Conservation (phyloP, 768 basidiomycete species). For the Hebeloma cylindrosporum region DNA sequence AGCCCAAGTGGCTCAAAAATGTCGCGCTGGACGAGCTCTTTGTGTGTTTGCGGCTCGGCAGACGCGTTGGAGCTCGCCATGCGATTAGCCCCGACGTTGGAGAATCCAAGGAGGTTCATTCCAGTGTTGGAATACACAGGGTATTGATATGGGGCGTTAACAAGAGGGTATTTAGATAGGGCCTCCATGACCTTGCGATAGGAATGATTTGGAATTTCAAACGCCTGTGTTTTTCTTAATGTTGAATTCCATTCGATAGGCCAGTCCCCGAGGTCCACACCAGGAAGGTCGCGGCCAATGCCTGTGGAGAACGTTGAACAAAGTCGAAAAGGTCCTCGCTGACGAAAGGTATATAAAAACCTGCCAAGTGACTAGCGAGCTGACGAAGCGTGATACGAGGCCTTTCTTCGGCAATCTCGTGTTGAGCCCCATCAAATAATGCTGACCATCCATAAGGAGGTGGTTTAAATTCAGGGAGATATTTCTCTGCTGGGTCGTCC, state of each 20-base stretch:
- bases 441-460: constrained; percentile 36
- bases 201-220: background rate
- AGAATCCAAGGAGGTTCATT: constrained; percentile 69
- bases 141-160: constrained; percentile 43
- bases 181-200: constrained; percentile 34
- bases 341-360: constrained; percentile 17
- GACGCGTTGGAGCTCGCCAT: constrained; percentile 29
- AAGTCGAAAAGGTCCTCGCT: background rate
- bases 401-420: constrained; percentile 4
- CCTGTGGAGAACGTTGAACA: constrained; percentile 19
- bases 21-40: constrained; percentile 46
- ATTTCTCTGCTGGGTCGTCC: constrained; percentile 51
- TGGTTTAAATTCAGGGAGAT: constrained; percentile 39
- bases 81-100: constrained; percentile 56
- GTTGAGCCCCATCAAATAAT: constrained; percentile 21
- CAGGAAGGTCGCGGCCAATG: constrained; percentile 38
- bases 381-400: constrained; percentile 39
- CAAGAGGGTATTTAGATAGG: constrained; percentile 37
- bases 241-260: constrained; percentile 29
- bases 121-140: constrained; percentile 79
- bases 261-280: constrained; percentile 37
- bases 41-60: constrained; percentile 34
- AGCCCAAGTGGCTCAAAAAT: constrained; percentile 49
- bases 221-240: background rate
- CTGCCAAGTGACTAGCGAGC: constrained; percentile 41